Conservation (phyloP, 1,284 basidiomycete genomes). For the Malassezia japonica region DNA sequence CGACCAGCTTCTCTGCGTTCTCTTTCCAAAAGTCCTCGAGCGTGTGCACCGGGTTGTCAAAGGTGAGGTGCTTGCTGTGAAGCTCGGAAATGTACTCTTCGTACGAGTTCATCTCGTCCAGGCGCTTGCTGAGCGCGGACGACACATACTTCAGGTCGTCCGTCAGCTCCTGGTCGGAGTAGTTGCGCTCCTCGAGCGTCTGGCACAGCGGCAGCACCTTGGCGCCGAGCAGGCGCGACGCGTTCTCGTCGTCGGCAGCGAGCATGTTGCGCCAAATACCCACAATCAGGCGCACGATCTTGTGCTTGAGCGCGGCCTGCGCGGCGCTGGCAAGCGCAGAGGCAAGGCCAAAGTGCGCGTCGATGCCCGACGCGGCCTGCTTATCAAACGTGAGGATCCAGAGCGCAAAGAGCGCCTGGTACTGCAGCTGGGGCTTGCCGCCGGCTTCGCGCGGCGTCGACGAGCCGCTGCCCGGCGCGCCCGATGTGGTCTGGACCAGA, state of each 20-base stretch:
- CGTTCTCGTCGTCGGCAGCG: conserved; percentile 69
- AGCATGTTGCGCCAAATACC: conserved; percentile 81
- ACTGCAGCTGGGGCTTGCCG: conserved; percentile 69
- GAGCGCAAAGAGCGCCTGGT: conserved; percentile 80
- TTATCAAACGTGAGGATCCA: conserved; percentile 90
- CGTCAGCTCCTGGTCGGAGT: conserved; percentile 76
- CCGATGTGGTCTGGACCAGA: background rate
- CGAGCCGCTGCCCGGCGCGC: background rate
- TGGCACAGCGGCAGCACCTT: conserved; percentile 75
- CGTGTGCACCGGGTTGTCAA: conserved; percentile 81
- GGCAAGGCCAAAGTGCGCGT: conserved; percentile 82
- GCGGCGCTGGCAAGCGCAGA: conserved; percentile 77
- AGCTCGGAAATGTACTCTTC: conserved; percentile 92
- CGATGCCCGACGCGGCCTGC: conserved; percentile 71
- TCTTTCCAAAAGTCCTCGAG: conserved; percentile 97
- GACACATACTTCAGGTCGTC: conserved; percentile 80
- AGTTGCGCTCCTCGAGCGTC: conserved; percentile 74
- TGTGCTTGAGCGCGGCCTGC: conserved; percentile 87
- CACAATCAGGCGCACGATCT: conserved; percentile 87
- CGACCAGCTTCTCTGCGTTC: conserved; percentile 72
- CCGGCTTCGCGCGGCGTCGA: background rate
- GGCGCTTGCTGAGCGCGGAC: conserved; percentile 68
- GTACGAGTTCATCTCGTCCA: conserved; percentile 84
- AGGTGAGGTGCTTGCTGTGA: conserved; percentile 76
- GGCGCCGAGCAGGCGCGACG: conserved; percentile 83